These are phyloP conservation scores for Ceratobasidium theobromae DNA, from an alignment of 1,284 basidiomycete species.

Conservation along the genomic window DNA sequence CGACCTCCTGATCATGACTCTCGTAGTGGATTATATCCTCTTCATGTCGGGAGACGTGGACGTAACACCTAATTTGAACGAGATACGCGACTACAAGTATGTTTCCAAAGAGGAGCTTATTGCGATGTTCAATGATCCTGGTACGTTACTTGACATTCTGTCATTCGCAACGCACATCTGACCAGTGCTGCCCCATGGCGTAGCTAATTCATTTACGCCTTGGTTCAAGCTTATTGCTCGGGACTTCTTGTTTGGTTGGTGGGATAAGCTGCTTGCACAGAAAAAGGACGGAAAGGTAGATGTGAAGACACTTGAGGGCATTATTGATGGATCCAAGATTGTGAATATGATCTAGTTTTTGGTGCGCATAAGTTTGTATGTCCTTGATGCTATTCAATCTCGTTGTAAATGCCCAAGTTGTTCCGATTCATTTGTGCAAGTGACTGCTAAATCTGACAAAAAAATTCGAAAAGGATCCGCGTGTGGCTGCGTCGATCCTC, in stretches of 20 bases:
- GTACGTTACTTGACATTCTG: conserved; percentile 48
- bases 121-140: conserved; percentile 82
- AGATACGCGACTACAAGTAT: conserved; percentile 90
- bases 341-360: conserved; percentile 59
- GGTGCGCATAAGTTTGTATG: conserved; percentile 27
- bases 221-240: conserved; percentile 99
- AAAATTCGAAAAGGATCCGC: not conserved
- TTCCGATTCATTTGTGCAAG: not conserved
- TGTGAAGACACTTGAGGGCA: conserved; percentile 65
- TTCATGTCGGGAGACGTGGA: conserved; percentile 90
- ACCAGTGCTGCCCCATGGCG: not conserved
- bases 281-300: conserved; percentile 61
- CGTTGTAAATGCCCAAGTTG: not conserved
- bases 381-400: conserved; percentile 8
- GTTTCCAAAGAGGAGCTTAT: conserved; percentile 89
- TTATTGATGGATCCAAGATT: conserved; percentile 74
- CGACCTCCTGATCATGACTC: not conserved
- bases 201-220: conserved; percentile 90
- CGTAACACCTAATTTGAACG: conserved; percentile 85
- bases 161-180: not conserved
- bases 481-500: not conserved
- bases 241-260: conserved; percentile 98
- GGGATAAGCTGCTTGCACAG: conserved; percentile 82
- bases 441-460: not conserved
- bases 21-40: conserved; percentile 95